Conservation (phyloP, 176 grass and related monocot species). For the Echinochloa phyllopogon region DNA sequence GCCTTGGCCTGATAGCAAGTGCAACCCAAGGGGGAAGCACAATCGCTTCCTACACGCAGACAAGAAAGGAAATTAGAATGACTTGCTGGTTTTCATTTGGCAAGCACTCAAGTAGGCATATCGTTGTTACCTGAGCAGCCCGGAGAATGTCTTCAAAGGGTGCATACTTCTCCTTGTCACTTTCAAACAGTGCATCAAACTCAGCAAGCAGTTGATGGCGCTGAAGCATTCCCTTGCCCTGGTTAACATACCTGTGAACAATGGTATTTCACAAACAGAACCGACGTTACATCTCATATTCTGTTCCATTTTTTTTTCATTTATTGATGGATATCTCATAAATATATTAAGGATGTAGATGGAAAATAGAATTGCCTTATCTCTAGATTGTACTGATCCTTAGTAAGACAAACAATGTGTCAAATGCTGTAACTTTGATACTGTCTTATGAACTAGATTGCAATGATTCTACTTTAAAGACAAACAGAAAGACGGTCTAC, state of each 20-base stretch:
- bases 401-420: background rate
- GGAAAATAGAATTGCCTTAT: background rate
- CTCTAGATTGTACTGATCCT: background rate
- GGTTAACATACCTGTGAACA: slow-evolving; percentile 77
- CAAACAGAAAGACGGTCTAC: background rate
- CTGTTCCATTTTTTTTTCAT: background rate
- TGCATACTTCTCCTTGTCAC: slow-evolving; percentile 79
- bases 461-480: background rate
- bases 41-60: slow-evolving; percentile 75
- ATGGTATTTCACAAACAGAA: slow-evolving; percentile 37
- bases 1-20: slow-evolving; percentile 94
- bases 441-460: background rate
- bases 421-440: background rate
- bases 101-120: slow-evolving; percentile 10
- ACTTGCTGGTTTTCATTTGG: background rate
- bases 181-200: slow-evolving; percentile 67
- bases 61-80: slow-evolving; percentile 29
- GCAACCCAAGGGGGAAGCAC: slow-evolving; percentile 87
- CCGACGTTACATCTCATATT: background rate
- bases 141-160: slow-evolving; percentile 83
- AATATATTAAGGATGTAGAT: background rate
- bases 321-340: slow-evolving; percentile 12
- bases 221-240: slow-evolving; percentile 95
- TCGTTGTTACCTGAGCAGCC: slow-evolving; percentile 76
- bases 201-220: slow-evolving; percentile 87